Evolutionary conservation across 768 basidiomycete species (phyloP).

Genomic region (Rhizopogon roseolus): DNA sequence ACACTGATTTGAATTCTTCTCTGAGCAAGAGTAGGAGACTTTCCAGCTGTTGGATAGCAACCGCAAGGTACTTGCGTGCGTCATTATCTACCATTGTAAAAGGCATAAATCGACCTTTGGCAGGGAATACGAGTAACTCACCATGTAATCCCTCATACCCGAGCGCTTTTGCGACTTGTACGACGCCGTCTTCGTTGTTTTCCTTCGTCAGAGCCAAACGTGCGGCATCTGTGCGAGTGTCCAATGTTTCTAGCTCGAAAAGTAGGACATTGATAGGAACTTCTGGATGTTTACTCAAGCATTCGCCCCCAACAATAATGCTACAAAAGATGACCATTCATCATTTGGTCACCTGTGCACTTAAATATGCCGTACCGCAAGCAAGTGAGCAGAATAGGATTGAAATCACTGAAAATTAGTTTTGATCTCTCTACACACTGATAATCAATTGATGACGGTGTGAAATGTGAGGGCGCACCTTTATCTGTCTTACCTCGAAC

Average conservation of each 20-base stretch:
- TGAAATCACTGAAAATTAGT: background rate
- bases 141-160: background rate
- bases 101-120: background rate
- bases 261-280: background rate
- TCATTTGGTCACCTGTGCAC: background rate
- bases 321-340: background rate
- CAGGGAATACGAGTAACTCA: background rate
- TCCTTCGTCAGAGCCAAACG: background rate
- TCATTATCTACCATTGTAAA: background rate
- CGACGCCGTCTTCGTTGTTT: background rate
- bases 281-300: background rate
- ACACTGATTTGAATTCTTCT: constrained; percentile 14
- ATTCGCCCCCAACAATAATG: background rate
- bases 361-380: background rate
- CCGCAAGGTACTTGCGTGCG: background rate
- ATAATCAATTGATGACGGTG: background rate
- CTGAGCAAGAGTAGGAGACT: constrained; percentile 5
- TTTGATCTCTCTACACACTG: background rate
- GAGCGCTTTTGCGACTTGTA: background rate
- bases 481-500: background rate
- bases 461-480: background rate
- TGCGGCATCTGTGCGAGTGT: background rate
- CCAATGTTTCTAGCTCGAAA: background rate
- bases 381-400: background rate
- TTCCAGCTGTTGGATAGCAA: constrained; percentile 5